Evolutionary conservation across 2,329 filamentous ascomycete genomes (phyloP).

Genomic region (Aschersonia sp.): DNA sequence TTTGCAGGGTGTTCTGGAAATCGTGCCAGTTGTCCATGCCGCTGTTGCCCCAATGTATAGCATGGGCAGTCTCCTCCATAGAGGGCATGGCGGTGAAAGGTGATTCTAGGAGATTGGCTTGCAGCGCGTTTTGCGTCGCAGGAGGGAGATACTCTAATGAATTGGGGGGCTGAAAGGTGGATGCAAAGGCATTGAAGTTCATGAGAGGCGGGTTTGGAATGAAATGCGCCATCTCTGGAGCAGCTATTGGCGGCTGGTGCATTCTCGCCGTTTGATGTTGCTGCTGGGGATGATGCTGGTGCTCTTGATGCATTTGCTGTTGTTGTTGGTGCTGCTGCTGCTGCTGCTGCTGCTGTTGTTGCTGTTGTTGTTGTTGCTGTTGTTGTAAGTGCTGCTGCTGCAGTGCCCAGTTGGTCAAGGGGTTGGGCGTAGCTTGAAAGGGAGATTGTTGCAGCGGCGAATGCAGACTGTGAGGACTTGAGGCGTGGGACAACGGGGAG

Average conservation of each 20-base stretch:
- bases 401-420: constrained; percentile 47
- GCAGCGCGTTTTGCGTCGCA: constrained; percentile 48
- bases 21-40: constrained; percentile 68
- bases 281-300: constrained; percentile 13
- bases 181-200: constrained; percentile 36
- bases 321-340: constrained; percentile 22
- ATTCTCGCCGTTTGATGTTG: constrained; percentile 9
- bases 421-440: constrained; percentile 34
- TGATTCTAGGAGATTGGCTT: constrained; percentile 47
- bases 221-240: constrained; percentile 34
- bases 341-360: constrained; percentile 33
- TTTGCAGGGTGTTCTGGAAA: constrained; percentile 47
- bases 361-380: constrained; percentile 8
- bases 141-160: constrained; percentile 46
- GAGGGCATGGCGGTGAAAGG: constrained; percentile 44
- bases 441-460: constrained; percentile 37
- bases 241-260: constrained; percentile 13
- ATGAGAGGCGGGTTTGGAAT: constrained; percentile 44
- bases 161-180: constrained; percentile 34
- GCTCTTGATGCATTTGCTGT: constrained; percentile 10
- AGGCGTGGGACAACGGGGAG: constrained; percentile 33
- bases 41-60: constrained; percentile 42
- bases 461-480: constrained; percentile 37
- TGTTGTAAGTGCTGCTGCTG: constrained; percentile 33
- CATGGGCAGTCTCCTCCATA: constrained; percentile 38